Evolutionary conservation across 2,329 filamentous ascomycete species (phyloP).

Genomic region (Emergomyces orientalis): DNA sequence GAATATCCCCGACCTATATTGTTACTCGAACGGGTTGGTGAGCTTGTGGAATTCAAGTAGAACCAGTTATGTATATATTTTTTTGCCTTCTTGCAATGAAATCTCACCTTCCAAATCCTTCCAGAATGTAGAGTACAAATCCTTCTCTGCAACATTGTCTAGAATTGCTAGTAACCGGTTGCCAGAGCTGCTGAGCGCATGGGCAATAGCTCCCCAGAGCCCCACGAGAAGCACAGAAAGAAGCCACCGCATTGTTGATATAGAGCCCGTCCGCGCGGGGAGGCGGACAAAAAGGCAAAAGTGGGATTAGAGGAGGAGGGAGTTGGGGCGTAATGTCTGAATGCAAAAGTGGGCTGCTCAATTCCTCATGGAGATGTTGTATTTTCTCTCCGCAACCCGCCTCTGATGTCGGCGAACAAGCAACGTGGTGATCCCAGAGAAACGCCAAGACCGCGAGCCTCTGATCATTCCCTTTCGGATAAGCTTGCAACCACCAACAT

Average conservation of each 20-base stretch:
- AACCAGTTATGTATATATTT: background rate
- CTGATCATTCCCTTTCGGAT: slow-evolving; percentile 6
- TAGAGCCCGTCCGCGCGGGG: slow-evolving; percentile 23
- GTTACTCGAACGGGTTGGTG: background rate
- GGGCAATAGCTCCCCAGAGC: slow-evolving; percentile 39
- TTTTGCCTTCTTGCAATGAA: background rate
- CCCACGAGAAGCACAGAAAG: slow-evolving; percentile 61
- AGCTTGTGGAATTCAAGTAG: background rate
- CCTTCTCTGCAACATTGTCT: slow-evolving; percentile 72
- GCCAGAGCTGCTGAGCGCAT: slow-evolving; percentile 70
- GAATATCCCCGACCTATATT: slow-evolving; percentile 68
- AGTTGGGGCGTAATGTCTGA: background rate
- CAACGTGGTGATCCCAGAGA: slow-evolving; percentile 34
- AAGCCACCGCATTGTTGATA: slow-evolving; percentile 60
- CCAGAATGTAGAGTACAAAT: slow-evolving; percentile 69
- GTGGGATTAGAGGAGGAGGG: slow-evolving; percentile 13
- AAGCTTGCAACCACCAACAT: background rate
- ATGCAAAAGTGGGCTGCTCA: slow-evolving; percentile 3
- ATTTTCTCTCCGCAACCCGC: background rate
- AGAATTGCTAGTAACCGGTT: slow-evolving; percentile 74
- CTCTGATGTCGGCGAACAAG: slow-evolving; percentile 21
- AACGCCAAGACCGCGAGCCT: slow-evolving; percentile 30
- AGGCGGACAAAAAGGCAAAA: slow-evolving; percentile 18
- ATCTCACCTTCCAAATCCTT: slow-evolving; percentile 38
- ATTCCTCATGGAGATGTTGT: background rate